A percentile compares a stretch with the other conserved stretches of the same genome.
These are phyloP conservation scores for Plasmopara halstedii DNA, from an alignment of 352 stramenopile genomes.

Conservation along the genomic window DNA sequence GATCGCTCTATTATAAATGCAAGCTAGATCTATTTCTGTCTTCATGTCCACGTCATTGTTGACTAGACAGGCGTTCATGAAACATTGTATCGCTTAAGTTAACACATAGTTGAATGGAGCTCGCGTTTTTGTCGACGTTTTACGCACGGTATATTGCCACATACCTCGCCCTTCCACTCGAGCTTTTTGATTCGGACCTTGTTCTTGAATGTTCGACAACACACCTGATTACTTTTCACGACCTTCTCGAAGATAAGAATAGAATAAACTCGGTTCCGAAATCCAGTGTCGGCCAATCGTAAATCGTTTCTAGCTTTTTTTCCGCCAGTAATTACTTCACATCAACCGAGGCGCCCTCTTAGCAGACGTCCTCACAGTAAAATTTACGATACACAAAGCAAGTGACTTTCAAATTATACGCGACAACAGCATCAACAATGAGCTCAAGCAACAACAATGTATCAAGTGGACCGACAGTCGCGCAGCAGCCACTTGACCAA, in stretches of 20 bases:
- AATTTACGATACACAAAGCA: conserved; percentile 3
- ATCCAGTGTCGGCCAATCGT: conserved; percentile 14
- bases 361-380: background rate
- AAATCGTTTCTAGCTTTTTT: background rate
- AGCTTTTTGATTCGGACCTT: background rate
- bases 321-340: conserved; percentile 13
- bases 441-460: conserved; percentile 17
- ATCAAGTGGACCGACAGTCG: conserved; percentile 12
- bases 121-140: background rate
- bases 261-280: conserved; percentile 4
- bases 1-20: too few relatives aligned
- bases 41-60: too few relatives aligned
- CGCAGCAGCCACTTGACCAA: conserved; percentile 9
- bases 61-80: too few relatives aligned
- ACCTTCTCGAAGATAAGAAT: conserved; percentile 24
- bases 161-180: background rate
- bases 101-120: too few relatives aligned
- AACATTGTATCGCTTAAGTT: too few relatives aligned
- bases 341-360: conserved; percentile 4
- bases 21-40: too few relatives aligned
- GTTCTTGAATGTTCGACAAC: conserved; percentile 24
- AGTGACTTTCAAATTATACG: conserved; percentile 4
- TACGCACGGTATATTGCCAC: background rate
- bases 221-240: background rate
- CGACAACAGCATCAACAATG: conserved; percentile 12